Base-by-base conservation (phyloP, 352 stramenopile species). In the Phytophthora pistaciae region DNA sequence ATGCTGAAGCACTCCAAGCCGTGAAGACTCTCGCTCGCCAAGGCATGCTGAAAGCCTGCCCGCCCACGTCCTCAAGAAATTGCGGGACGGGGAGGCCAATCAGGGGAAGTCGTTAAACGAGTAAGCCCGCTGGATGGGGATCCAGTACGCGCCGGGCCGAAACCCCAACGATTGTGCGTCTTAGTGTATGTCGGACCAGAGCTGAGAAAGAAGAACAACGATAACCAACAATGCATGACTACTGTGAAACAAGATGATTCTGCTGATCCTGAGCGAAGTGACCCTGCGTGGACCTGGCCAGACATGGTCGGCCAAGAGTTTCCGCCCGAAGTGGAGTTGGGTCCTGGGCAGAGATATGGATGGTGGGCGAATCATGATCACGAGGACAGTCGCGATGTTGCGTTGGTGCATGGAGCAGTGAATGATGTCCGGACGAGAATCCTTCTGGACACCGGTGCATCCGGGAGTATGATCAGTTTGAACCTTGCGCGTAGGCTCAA, bases 161-260 rank as follows among this genome's bases (percentile, higher is more conserved):
- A 36, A 14, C 31, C 56, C 40, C 56, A 56, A 65, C 14, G 52
- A 14, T 44, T 72, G 23, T 70, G 56, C 58, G 68, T 46, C 16
- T 46, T 72, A 71, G 56, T 58, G 56, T 75, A 54, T 40, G 61
- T 70, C n/a, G 61, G 56, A 21, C 46, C 64, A 31, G 55, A 50
- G 11, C 6, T 60, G 23, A 60, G 53, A 31, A 29, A 20, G 20
- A 31, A 14, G 7, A 56, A 29, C 13, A 53, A 25, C 44, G 33
- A 38, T 61, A 68, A 62, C 20, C 63, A 56, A 69, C 42, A 62
- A 53, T 63, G 53, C 27, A 56, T 42, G 29, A 20, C 55, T 49
- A 20, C 55, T 36, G 5, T 56, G 10, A 53, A 14, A 27, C 29
- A 49, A 46, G 55, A 60, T 46, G 23, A 53, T 20, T 23, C 55